phyloP scores from a whole-genome alignment of 805 yeast species.

The Candida ficus region DNA sequence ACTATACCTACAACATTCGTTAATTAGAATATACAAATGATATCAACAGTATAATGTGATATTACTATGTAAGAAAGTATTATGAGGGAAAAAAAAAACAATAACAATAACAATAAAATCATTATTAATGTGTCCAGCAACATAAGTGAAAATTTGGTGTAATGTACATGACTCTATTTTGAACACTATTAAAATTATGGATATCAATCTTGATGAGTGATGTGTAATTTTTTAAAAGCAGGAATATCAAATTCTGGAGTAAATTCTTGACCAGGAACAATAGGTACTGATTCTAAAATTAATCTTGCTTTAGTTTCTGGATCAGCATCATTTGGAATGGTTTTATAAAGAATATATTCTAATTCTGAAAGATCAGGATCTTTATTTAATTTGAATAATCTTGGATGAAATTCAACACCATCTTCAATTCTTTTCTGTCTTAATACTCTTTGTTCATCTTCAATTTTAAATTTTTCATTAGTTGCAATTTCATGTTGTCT shows the following conservation, averaged over 20 bases:
- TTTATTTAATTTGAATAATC: conserved; percentile 53
- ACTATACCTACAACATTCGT: conserved; percentile 1
- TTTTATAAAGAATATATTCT: conserved; percentile 64
- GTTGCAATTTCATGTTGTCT: conserved; percentile 85
- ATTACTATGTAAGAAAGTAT: too few relatives aligned
- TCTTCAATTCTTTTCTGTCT: conserved; percentile 74
- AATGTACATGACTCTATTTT: too few relatives aligned
- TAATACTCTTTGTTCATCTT: conserved; percentile 72
- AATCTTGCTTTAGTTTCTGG: conserved; percentile 50
- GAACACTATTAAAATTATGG: too few relatives aligned
- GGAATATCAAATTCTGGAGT: conserved; percentile 63
- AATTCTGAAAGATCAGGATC: conserved; percentile 35
- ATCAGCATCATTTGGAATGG: conserved; percentile 46
- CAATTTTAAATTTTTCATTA: conserved; percentile 80
- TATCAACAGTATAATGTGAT: too few relatives aligned
- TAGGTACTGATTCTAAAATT: conserved; percentile 65
- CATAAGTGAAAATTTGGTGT: too few relatives aligned
- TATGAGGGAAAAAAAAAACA: too few relatives aligned
- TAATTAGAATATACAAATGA: too few relatives aligned
- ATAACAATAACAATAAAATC: too few relatives aligned
- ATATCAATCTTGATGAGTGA: background rate
- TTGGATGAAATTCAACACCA: conserved; percentile 78
- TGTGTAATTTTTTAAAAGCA: conserved; percentile 48
- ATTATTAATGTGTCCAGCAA: too few relatives aligned
- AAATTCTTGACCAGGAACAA: conserved; percentile 76